Percentiles rank a stretch among this genome's conserved stretches.
Evolutionary conservation across 2,329 filamentous ascomycete genomes (phyloP).

Genomic region (Fusarium luffae): DNA sequence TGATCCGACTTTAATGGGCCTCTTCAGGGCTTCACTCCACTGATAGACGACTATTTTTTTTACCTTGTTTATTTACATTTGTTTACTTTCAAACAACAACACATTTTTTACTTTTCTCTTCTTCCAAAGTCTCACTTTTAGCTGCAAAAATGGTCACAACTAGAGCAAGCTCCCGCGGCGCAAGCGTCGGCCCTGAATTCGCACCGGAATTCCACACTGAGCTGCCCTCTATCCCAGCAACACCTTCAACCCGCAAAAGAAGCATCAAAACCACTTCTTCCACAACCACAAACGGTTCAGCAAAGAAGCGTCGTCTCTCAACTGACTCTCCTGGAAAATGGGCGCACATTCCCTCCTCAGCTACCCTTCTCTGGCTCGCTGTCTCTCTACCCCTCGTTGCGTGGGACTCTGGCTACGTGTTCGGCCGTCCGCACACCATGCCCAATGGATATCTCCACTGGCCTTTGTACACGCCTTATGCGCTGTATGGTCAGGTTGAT

Average conservation of each 20-base stretch:
- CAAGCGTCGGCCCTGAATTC: slow-evolving; percentile 42
- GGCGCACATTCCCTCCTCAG: slow-evolving; percentile 58
- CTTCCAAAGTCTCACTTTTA: no score
- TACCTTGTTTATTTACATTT: background rate
- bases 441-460: slow-evolving; percentile 77
- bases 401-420: slow-evolving; percentile 85
- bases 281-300: slow-evolving; percentile 1
- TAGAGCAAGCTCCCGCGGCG: slow-evolving; percentile 50
- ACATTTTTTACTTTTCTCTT: no score
- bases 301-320: slow-evolving; percentile 29
- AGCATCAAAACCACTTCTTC: slow-evolving; percentile 15
- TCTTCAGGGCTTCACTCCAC: background rate
- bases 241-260: slow-evolving; percentile 34
- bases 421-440: slow-evolving; percentile 85
- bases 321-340: slow-evolving; percentile 42
- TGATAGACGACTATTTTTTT: background rate
- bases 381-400: slow-evolving; percentile 80
- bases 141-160: slow-evolving; percentile 57
- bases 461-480: slow-evolving; percentile 81
- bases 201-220: slow-evolving; percentile 11
- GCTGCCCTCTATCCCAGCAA: slow-evolving; percentile 14
- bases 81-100: background rate
- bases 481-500: slow-evolving; percentile 82
- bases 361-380: slow-evolving; percentile 74
- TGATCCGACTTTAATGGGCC: slow-evolving; percentile 12